Conservation (phyloP, 176 grass and related monocot genomes). For the Oryza brachyantha region DNA sequence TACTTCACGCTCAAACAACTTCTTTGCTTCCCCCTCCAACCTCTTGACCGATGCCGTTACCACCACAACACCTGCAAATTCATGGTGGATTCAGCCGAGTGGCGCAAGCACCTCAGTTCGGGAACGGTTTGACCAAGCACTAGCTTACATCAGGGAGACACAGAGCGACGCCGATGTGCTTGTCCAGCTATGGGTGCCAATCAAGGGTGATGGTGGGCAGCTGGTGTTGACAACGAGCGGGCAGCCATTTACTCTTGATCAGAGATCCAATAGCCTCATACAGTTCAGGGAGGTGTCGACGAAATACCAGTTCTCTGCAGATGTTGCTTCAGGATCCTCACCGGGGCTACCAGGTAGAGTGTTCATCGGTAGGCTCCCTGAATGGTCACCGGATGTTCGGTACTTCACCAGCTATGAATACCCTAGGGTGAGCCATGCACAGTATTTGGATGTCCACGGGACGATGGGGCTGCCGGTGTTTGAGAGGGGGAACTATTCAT, state of each 20-base stretch:
- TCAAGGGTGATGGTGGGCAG: conserved; percentile 40
- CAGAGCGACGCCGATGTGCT: conserved; percentile 59
- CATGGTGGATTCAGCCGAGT: conserved; percentile 35
- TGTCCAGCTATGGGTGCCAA: conserved; percentile 85
- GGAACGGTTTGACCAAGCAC: conserved; percentile 55
- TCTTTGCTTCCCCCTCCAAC: conserved; percentile 41
- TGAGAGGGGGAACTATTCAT: conserved; percentile 50
- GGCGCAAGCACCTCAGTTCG: conserved; percentile 34
- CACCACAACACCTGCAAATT: conserved; percentile 7
- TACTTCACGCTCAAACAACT: conserved; percentile 37
- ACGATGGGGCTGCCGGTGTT: conserved; percentile 86
- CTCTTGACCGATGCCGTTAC: conserved; percentile 37
- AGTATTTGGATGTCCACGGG: conserved; percentile 60
- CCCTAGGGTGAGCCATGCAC: conserved; percentile 56
- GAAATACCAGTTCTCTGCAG: conserved; percentile 61
- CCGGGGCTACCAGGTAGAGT: conserved; percentile 81
- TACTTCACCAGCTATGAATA: conserved; percentile 80
- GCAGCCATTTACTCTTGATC: conserved; percentile 72
- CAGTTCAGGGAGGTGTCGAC: conserved; percentile 74
- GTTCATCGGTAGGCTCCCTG: conserved; percentile 71
- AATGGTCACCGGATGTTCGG: conserved; percentile 93
- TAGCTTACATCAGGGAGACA: conserved; percentile 58
- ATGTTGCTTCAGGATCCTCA: conserved; percentile 38
- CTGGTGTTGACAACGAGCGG: conserved; percentile 64
- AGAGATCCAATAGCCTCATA: conserved; percentile 53